A percentile compares a stretch with the other conserved stretches of the same genome.
phyloP scores from a whole-genome alignment of 1,284 basidiomycete genomes.

The Leucoagaricus sp. region DNA sequence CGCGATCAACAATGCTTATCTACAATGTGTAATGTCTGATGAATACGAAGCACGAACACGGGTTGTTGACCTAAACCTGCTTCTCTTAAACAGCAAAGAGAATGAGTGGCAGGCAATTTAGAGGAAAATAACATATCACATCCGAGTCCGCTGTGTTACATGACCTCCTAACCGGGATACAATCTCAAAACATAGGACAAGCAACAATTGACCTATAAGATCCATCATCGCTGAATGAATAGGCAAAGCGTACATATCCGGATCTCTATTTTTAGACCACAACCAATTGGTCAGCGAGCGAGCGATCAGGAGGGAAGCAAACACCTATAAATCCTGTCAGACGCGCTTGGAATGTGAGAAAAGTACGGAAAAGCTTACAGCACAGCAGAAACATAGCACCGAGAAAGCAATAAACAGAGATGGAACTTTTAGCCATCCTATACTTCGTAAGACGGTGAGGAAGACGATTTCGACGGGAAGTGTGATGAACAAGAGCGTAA shows the following conservation, averaged over 20 bases:
- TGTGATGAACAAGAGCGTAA: conserved; percentile 72
- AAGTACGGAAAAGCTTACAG: conserved; percentile 51
- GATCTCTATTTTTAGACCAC: conserved; percentile 84
- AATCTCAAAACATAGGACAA: conserved; percentile 75
- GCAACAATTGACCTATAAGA: conserved; percentile 84
- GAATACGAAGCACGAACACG: too few relatives aligned
- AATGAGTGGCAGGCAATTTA: too few relatives aligned
- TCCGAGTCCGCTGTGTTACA: conserved; percentile 25
- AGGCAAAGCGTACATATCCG: conserved; percentile 93
- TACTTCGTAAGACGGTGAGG: conserved; percentile 58
- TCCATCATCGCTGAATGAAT: conserved; percentile 91
- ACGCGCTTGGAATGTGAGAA: not conserved
- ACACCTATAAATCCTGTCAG: conserved; percentile 46
- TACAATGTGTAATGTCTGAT: too few relatives aligned
- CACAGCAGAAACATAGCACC: conserved; percentile 69
- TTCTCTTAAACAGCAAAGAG: too few relatives aligned
- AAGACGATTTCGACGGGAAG: conserved; percentile 80
- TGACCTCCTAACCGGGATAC: conserved; percentile 44
- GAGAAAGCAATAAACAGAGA: conserved; percentile 68
- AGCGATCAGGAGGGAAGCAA: conserved; percentile 70
- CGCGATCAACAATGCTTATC: too few relatives aligned
- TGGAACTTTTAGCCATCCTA: conserved; percentile 79
- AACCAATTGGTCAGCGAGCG: conserved; percentile 75
- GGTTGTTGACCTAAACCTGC: too few relatives aligned
- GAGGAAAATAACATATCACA: too few relatives aligned